These are phyloP conservation scores for Xylaria intraflava DNA, from an alignment of 495 filamentous ascomycete species.

Conservation along the genomic window DNA sequence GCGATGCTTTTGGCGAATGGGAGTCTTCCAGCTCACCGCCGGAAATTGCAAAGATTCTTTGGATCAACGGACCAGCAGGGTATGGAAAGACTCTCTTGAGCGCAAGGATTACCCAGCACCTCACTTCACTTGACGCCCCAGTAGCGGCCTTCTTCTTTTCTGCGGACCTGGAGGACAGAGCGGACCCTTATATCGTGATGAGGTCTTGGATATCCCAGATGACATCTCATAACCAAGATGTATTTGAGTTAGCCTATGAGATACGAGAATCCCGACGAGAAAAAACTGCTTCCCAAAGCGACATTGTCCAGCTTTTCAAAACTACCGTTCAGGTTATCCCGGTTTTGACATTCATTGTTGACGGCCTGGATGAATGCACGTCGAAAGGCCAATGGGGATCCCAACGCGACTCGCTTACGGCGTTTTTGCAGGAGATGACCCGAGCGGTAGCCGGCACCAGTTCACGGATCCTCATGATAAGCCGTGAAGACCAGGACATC, in stretches of 20 bases:
- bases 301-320: slow-evolving; percentile 15
- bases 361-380: slow-evolving; percentile 27
- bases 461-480: slow-evolving; percentile 19
- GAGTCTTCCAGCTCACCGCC: neutral
- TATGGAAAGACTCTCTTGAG: slow-evolving; percentile 29
- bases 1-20: slow-evolving; percentile 16
- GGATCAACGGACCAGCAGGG: slow-evolving; percentile 25
- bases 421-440: slow-evolving; percentile 10
- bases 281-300: slow-evolving; percentile 10
- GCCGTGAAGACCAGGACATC: slow-evolving; percentile 21
- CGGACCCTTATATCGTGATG: slow-evolving; percentile 17
- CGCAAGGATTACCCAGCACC: slow-evolving; percentile 19
- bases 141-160: slow-evolving; percentile 26
- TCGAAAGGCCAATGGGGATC: slow-evolving; percentile 10
- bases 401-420: slow-evolving; percentile 10
- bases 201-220: slow-evolving; percentile 26
- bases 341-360: slow-evolving; percentile 19
- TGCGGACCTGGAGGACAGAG: slow-evolving; percentile 14
- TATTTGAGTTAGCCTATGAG: slow-evolving; percentile 6
- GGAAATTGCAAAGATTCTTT: slow-evolving; percentile 15
- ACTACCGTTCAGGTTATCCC: slow-evolving; percentile 13
- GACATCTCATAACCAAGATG: slow-evolving; percentile 7
- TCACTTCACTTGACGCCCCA: slow-evolving; percentile 2
- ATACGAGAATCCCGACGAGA: slow-evolving; percentile 2
- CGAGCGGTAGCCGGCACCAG: no score